Evolutionary conservation across 805 yeast species (phyloP), one percentile per base, ranked within the genome.

Genomic region (Sugiyamaella qingdaonensis): DNA sequence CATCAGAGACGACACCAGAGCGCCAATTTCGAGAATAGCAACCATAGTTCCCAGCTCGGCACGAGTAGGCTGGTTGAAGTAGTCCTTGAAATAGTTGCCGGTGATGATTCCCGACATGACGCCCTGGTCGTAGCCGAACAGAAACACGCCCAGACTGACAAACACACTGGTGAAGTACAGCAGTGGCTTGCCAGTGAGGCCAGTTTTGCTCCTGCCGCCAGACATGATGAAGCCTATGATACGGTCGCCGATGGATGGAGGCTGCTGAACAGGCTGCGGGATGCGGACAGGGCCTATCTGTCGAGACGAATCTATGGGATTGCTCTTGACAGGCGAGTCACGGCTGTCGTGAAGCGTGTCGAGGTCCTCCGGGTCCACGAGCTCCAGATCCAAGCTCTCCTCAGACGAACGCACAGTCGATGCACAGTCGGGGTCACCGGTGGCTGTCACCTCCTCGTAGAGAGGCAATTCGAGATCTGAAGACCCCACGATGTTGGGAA

Each of bases 31-130:
- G 51, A 90, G 73, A 52, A 90, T 85, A 13, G 96, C 90, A 10
- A 90, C 94, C 78, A 90, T 85, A 2, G 92, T 80, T 18, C 97
- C 97, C 41, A 89, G 80, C 55, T 80, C 78, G 1, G 88, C 78
- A 13, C 94, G 78, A 2, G 84, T 72, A 1, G 97, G 97, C 46
- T 86, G 64, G 59, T 82, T 65, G 69, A 88, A 90, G 68, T 84
- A 88, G 18, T 72, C 73, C 56, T 78, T 78, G 69, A 90, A 90
- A 52, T 85, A 78, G 8, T 75, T 77, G 48, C 86, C 89, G 35
- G 94, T 86, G 50, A 91, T 73, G 45, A 91, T 81, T 2, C 96
- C 95, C 46, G 90, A 82, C 81, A 91, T 88, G 47, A 89, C 95
- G 54, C 97, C 97, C 69, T 90, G 90, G 65, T 85, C 91, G 66